Base-by-base conservation (phyloP, 257 asterid species). In the Solanum neorickii region DNA sequence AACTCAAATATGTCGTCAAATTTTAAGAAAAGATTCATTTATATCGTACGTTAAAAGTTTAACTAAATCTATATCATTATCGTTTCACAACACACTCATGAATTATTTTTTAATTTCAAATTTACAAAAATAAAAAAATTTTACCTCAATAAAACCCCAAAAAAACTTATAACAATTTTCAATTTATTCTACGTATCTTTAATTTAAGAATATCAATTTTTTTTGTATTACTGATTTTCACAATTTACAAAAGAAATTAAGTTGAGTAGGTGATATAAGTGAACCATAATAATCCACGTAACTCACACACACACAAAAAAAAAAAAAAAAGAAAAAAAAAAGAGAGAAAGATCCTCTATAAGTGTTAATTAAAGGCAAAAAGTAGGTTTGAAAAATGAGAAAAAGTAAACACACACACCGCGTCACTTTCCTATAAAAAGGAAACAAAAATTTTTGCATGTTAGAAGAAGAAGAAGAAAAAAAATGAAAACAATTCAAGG, bases 201-300 rank as follows among this genome's bases (percentile, higher is more conserved):
- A 4, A 14, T 47, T 47, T 47, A 47, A 47, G 0, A 13, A 47
- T 47, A 47, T 0, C n/a, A 5, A 13, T 5, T 14, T 14, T 59
- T 21, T 25, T 25, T 25, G 27, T 25, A 35, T 73, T 20, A 20
- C 5, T 35, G 1, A 37, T 21, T 21, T 21, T 60, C 3, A 23
- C 16, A 2, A 31, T 16, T 3, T 14, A 20, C 21, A 27, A 35
- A n/a, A 18, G 1, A 37, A 39, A 20, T 7, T 5, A 23, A 41
- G 37, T 23, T 42, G 2, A 49, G 56, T 47, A 84, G 77, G 62
- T 41, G 60, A 14, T 16, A 65, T 25, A 20, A 41, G 29, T 84
- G 87, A 84, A 41, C 60, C 41, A 41, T 31, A 84, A 13, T 66
- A 18, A 4, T 69, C 56, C 87, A 65, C 87, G 87, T 83, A 12